phyloP scores from a whole-genome alignment of 306 rosid species.

The Malus asiatica region DNA sequence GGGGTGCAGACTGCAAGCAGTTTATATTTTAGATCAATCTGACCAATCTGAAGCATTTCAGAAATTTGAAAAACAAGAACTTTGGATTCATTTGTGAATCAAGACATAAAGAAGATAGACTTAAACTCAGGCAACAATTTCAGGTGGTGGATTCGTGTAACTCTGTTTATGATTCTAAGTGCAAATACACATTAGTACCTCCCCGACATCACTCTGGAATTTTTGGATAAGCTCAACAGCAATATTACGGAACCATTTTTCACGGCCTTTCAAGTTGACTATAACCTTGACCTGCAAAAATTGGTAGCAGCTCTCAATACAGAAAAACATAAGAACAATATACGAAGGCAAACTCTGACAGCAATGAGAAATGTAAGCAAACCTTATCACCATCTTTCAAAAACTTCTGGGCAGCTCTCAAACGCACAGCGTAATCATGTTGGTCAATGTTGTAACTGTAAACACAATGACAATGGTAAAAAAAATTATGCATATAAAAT shows the following conservation, averaged over 20 bases:
- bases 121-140: neutral
- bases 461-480: slow-evolving; percentile 10
- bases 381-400: slow-evolving; percentile 97
- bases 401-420: slow-evolving; percentile 91
- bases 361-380: slow-evolving; percentile 8
- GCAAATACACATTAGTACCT: slow-evolving; percentile 43
- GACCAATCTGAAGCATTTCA: neutral
- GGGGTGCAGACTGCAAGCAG: neutral
- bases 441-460: slow-evolving; percentile 90
- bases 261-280: slow-evolving; percentile 94
- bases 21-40: neutral
- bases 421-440: slow-evolving; percentile 95
- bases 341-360: neutral
- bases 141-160: neutral
- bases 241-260: slow-evolving; percentile 83
- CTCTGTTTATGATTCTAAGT: neutral
- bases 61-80: neutral
- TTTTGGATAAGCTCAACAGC: slow-evolving; percentile 88
- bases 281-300: slow-evolving; percentile 79
- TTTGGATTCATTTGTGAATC: neutral
- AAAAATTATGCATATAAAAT: neutral
- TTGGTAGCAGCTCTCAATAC: slow-evolving; percentile 21
- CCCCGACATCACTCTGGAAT: slow-evolving; percentile 84
- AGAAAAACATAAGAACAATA: neutral
- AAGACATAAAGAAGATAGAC: neutral